phyloP scores from a whole-genome alignment of 305 asterid genomes.

The Lippia alba region DNA sequence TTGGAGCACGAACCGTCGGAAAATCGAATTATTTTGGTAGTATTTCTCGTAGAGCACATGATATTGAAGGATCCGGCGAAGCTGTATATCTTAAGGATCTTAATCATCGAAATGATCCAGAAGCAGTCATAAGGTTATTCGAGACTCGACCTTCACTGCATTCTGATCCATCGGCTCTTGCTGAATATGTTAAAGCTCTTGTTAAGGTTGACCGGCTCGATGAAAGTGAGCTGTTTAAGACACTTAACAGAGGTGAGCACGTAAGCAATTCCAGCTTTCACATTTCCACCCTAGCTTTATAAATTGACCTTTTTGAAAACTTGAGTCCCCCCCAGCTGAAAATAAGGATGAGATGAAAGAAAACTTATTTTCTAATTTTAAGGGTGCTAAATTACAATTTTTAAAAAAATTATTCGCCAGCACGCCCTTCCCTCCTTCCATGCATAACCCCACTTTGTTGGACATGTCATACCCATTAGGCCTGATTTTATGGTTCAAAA shows the following conservation, averaged over 20 bases:
- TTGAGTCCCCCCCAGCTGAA: too few species aligned
- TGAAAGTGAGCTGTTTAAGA: constrained; percentile 79
- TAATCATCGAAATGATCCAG: constrained; percentile 75
- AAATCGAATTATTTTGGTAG: constrained; percentile 76
- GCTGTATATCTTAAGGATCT: constrained; percentile 84
- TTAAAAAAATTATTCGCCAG: too few species aligned
- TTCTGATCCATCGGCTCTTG: constrained; percentile 77
- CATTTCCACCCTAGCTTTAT: neutral
- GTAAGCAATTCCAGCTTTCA: neutral
- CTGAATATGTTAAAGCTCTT: constrained; percentile 90
- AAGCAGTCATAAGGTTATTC: constrained; percentile 79
- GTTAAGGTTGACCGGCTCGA: constrained; percentile 89
- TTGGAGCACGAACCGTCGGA: constrained; percentile 44
- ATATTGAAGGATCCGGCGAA: constrained; percentile 61
- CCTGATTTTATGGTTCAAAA: too few species aligned
- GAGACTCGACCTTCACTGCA: constrained; percentile 80
- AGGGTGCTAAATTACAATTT: too few species aligned
- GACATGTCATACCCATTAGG: too few species aligned
- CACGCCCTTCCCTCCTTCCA: too few species aligned
- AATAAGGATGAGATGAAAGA: too few species aligned
- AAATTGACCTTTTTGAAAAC: neutral
- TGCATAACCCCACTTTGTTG: too few species aligned
- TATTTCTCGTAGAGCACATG: constrained; percentile 70
- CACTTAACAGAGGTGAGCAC: constrained; percentile 77
- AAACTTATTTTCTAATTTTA: too few species aligned